phyloP scores from a whole-genome alignment of 768 basidiomycete species.

The Podaxis sp. region DNA sequence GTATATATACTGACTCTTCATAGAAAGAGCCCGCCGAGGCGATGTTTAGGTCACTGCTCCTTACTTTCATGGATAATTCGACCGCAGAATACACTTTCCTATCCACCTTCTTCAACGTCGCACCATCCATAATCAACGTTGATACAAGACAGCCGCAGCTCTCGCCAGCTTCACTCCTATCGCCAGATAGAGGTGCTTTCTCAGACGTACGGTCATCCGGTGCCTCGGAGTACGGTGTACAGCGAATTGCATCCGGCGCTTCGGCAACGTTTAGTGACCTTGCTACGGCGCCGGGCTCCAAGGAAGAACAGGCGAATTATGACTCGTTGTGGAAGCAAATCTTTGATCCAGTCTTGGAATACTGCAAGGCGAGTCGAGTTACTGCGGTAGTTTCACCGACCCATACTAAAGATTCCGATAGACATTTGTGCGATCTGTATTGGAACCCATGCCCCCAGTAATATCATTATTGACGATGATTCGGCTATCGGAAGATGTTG shows the following conservation, averaged over 20 bases:
- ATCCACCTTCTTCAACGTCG: conserved; percentile 73
- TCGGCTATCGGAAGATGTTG: conserved; percentile 80
- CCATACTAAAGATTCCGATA: conserved; percentile 27
- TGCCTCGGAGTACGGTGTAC: conserved; percentile 53
- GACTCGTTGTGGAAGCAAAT: conserved; percentile 87
- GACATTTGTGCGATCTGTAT: conserved; percentile 65
- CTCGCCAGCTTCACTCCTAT: conserved; percentile 39
- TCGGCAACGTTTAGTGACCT: conserved; percentile 35
- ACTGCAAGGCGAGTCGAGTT: conserved; percentile 59
- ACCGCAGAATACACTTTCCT: conserved; percentile 91
- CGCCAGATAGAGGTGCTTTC: conserved; percentile 42
- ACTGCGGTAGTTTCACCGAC: neutral
- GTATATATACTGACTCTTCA: conserved; percentile 24
- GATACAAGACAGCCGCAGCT: conserved; percentile 36
- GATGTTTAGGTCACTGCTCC: conserved; percentile 77
- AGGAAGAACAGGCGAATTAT: conserved; percentile 59
- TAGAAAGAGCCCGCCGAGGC: conserved; percentile 83
- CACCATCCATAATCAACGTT: conserved; percentile 29
- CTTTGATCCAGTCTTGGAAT: conserved; percentile 88
- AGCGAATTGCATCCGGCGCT: conserved; percentile 30
- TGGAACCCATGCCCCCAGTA: conserved; percentile 75
- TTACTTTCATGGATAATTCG: conserved; percentile 95
- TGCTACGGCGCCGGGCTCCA: conserved; percentile 39
- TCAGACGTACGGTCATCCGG: conserved; percentile 39
- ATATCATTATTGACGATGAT: conserved; percentile 88